Evolutionary conservation across 192 early-diverging fungal species (phyloP).

Genomic region (Oehlia diaphana): DNA sequence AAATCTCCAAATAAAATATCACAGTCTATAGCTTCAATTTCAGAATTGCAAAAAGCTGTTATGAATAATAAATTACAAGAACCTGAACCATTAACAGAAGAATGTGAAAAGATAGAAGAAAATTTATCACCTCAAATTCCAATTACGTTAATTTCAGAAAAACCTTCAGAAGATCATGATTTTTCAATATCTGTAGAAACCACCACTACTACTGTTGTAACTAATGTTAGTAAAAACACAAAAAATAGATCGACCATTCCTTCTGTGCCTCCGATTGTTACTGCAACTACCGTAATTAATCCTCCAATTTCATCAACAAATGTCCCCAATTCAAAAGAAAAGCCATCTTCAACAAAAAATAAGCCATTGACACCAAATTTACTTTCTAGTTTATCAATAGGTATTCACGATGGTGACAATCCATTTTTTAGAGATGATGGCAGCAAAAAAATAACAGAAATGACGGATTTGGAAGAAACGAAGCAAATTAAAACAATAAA

Average conservation of each 20-base stretch:
- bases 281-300: too few relatives aligned
- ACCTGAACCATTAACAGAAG: background rate
- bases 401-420: background rate
- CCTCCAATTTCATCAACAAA: too few relatives aligned
- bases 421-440: background rate
- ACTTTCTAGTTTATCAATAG: background rate
- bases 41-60: constrained; percentile 1
- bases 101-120: background rate
- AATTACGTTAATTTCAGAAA: background rate
- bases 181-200: background rate
- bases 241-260: background rate
- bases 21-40: background rate
- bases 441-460: background rate
- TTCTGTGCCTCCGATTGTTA: too few relatives aligned
- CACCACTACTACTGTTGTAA: background rate
- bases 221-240: background rate
- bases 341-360: background rate
- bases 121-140: background rate
- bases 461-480: too few relatives aligned
- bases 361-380: background rate
- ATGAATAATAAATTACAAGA: constrained; percentile 4
- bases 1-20: background rate
- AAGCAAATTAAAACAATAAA: too few relatives aligned
- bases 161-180: too few relatives aligned
- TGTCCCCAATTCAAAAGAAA: background rate